Conservation (phyloP, 73 alveolate species). For the Stentor coeruleus region DNA sequence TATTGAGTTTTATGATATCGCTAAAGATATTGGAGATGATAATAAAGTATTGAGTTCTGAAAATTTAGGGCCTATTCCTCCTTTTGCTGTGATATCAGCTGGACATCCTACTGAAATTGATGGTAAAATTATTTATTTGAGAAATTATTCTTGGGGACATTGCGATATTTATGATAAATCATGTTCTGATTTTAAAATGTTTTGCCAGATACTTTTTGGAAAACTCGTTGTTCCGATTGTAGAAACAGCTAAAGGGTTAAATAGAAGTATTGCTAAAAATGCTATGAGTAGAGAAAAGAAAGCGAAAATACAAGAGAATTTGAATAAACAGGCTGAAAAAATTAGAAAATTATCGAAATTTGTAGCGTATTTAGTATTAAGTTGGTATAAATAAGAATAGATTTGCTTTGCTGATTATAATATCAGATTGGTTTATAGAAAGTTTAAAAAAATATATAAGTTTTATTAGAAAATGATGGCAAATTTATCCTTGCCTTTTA, state of each 20-base stretch:
- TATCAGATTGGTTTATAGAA: no score
- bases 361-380: no score
- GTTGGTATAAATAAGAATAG: no score
- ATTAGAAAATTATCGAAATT: no score
- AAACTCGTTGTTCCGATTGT: background rate
- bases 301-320: no score
- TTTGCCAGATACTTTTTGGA: background rate
- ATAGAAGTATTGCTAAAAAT: no score
- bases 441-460: no score
- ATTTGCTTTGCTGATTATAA: no score
- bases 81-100: background rate
- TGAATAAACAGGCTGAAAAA: no score
- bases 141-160: background rate
- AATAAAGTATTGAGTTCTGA: background rate
- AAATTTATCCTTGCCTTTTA: no score
- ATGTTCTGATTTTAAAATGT: background rate
- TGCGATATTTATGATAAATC: conserved; percentile 1
- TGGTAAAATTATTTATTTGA: background rate
- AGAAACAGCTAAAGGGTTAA: background rate
- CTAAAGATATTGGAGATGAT: background rate
- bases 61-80: background rate
- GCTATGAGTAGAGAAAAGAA: no score
- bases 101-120: background rate
- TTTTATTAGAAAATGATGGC: no score
- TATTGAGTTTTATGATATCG: background rate